Evolutionary conservation across 23 red algal species (phyloP).

Genomic region (Gracilariopsis chorda): DNA sequence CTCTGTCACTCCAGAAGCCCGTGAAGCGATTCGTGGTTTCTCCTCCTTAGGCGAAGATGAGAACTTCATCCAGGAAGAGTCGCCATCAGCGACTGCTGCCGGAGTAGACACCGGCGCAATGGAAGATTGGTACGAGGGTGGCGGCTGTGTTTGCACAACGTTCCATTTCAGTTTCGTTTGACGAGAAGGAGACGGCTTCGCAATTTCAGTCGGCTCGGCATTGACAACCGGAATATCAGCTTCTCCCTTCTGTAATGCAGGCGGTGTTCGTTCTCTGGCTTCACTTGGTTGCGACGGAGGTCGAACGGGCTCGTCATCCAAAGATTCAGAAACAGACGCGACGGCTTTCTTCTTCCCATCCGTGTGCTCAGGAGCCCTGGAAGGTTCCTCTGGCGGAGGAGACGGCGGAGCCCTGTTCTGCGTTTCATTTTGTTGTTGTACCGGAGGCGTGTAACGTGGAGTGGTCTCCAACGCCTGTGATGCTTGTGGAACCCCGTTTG

Average conservation of each 20-base stretch:
- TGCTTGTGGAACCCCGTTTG: background rate
- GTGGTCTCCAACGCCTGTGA: too few species aligned
- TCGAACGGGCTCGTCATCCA: too few species aligned
- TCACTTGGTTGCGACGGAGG: too few species aligned
- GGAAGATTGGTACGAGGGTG: constrained; percentile 11
- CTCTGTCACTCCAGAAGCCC: background rate
- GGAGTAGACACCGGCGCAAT: constrained; percentile 54
- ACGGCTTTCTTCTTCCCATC: too few species aligned
- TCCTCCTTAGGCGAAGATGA: background rate
- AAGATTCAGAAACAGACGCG: too few species aligned
- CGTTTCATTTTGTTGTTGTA: too few species aligned
- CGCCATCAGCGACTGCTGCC: constrained; percentile 10
- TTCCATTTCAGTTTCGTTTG: background rate
- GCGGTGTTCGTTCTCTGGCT: too few species aligned
- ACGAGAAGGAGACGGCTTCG: background rate
- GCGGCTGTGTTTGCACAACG: background rate
- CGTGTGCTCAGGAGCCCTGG: too few species aligned
- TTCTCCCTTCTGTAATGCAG: too few species aligned
- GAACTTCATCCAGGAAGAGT: constrained; percentile 32
- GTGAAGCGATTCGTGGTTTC: background rate
- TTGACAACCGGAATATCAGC: background rate
- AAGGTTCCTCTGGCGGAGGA: too few species aligned
- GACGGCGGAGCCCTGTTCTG: too few species aligned
- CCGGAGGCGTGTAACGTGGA: too few species aligned
- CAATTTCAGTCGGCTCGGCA: background rate